phyloP scores from a whole-genome alignment of 768 basidiomycete species.

The Mycena amicta region DNA sequence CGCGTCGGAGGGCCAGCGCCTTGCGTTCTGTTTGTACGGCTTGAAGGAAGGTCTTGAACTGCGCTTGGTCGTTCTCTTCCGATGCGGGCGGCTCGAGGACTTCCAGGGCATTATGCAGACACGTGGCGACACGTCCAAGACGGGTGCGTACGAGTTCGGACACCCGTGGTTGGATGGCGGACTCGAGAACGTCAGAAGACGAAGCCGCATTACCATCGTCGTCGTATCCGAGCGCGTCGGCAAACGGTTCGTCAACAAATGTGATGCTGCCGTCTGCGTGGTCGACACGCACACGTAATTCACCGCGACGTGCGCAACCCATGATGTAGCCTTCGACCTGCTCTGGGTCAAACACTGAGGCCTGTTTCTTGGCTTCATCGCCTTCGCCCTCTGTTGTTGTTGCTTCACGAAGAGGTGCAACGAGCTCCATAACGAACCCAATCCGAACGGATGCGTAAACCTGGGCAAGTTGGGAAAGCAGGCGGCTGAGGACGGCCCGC shows the following conservation, averaged over 20 bases:
- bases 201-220: constrained; percentile 40
- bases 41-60: constrained; percentile 59
- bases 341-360: constrained; percentile 58
- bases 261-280: constrained; percentile 84
- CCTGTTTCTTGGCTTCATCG: constrained; percentile 39
- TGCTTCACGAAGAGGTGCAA: constrained; percentile 71
- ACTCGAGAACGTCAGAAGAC: constrained; percentile 32
- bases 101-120: constrained; percentile 71
- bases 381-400: constrained; percentile 52
- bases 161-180: constrained; percentile 67
- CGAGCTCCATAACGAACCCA: constrained; percentile 73
- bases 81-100: constrained; percentile 49
- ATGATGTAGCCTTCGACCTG: constrained; percentile 91
- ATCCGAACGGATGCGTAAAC: constrained; percentile 90
- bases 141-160: constrained; percentile 76
- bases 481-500: constrained; percentile 87
- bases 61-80: constrained; percentile 60
- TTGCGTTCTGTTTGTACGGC: constrained; percentile 77
- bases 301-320: constrained; percentile 86
- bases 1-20: constrained; percentile 73
- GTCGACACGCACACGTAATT: constrained; percentile 84
- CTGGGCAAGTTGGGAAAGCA: constrained; percentile 89
- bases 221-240: constrained; percentile 23
- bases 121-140: constrained; percentile 72
- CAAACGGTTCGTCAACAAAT: constrained; percentile 80